Percentiles rank a stretch among this genome's conserved stretches.
Conservation (phyloP, 1,139 yeast species). For the Taiozyma sp. region DNA sequence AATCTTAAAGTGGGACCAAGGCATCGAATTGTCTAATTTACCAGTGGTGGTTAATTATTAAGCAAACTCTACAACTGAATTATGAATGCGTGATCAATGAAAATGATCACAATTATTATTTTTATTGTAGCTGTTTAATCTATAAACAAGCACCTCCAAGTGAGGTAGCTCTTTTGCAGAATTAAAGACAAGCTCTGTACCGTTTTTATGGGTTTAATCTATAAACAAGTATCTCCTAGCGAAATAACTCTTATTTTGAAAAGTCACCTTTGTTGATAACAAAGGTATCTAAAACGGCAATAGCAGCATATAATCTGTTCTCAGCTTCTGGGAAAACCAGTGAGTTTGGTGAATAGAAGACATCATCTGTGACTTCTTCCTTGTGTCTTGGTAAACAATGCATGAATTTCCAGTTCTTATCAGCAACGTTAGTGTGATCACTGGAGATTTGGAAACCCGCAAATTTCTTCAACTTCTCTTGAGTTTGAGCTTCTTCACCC, state of each 20-base stretch:
- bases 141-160: not conserved
- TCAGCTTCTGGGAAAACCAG: constrained; percentile 95
- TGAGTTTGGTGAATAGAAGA: constrained; percentile 79
- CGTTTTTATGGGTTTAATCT: not conserved
- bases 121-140: not conserved
- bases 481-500: constrained; percentile 90
- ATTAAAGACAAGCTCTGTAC: not conserved
- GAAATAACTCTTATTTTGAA: constrained; percentile 14
- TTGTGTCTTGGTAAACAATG: constrained; percentile 95
- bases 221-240: not conserved
- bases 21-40: constrained; percentile 5
- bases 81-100: not conserved
- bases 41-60: constrained; percentile 16
- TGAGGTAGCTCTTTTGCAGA: not conserved
- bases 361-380: constrained; percentile 92
- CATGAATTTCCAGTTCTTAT: constrained; percentile 81
- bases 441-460: constrained; percentile 79
- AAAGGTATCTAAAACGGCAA: constrained; percentile 87
- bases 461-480: constrained; percentile 70
- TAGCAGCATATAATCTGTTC: constrained; percentile 92
- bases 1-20: constrained; percentile 19
- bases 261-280: constrained; percentile 77
- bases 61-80: not conserved
- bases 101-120: not conserved
- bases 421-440: constrained; percentile 58